A percentile compares a stretch with the other conserved stretches of the same genome.
Evolutionary conservation across 768 basidiomycete species (phyloP).

Genomic region (Mycena venus): DNA sequence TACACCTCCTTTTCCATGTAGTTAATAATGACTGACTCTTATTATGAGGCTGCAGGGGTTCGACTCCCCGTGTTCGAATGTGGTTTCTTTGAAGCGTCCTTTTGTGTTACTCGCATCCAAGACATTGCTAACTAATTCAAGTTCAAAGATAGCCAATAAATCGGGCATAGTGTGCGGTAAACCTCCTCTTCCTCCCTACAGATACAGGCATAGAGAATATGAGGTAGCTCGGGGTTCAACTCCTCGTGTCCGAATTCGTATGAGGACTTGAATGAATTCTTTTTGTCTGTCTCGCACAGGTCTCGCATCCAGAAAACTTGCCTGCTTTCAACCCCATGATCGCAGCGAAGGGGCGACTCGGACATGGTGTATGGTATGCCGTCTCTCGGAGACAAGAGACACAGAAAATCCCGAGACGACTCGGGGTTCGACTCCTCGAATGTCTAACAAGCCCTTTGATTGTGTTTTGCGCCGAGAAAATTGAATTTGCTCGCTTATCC

Average conservation of each 20-base stretch:
- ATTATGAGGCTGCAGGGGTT: background rate
- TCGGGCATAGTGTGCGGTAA: background rate
- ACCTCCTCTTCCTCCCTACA: background rate
- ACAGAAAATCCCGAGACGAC: too few species aligned
- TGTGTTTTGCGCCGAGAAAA: too few species aligned
- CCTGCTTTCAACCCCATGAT: background rate
- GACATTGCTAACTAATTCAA: background rate
- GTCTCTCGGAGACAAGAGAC: too few species aligned
- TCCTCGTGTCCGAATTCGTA: background rate
- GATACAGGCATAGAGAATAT: too few species aligned
- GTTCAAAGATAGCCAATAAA: background rate
- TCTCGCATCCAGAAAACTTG: background rate
- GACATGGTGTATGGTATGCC: background rate
- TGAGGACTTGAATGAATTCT: too few species aligned
- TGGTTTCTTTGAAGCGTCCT: background rate
- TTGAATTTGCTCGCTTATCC: too few species aligned
- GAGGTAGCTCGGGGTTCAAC: slow-evolving; percentile 3
- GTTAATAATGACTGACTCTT: too few species aligned
- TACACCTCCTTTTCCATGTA: background rate
- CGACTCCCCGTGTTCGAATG: slow-evolving; percentile 4
- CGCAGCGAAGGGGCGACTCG: background rate
- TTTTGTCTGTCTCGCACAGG: too few species aligned
- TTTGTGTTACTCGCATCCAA: background rate
- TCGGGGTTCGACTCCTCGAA: too few species aligned
- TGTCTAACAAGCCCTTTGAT: too few species aligned